Evolutionary conservation across 805 yeast genomes (phyloP), one percentile per base, ranked within the genome.

Genomic region (Maudiozyma pseudohumilis): DNA sequence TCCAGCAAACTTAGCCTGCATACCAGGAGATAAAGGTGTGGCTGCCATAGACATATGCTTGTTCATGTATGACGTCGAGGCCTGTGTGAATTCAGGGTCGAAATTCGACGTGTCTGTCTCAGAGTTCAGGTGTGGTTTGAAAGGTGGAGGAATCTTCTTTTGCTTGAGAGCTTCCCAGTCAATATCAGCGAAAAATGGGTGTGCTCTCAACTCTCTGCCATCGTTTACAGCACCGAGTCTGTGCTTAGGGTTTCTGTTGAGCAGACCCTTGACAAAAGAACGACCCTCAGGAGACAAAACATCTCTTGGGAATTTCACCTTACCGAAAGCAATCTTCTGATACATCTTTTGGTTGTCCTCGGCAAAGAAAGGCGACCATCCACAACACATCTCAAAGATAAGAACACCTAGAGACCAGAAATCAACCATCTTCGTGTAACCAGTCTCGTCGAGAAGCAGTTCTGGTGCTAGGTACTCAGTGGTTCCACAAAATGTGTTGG

Each of bases 301-400:
- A 57, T 92, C 98, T 59, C 89, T 86, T 35, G 98, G 98, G 62
- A 92, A 92, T 54, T 95, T 74, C 32, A 92, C 97, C 61, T 89
- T 92, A 45, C 98, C 98, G 63, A 87, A 92, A 4, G 97, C 98
- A 66, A 92, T 92, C 64, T 92, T 92, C 66, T 89, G 92, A 65
- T 92, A 92, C 98, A 92, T 92, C 62, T 92, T 96, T 66, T 92
- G 97, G 35, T 95, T 87, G 60, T 86, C 89, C 45, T 89, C 96
- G 20, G 97, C 98, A 55, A 86, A 92, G 61, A 92, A 92, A 39
- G 98, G 98, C 4, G 95, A 83, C 98, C 97, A 92, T 36, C 98
- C 98, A 65, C 97, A 92, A 62, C 97, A 88, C 98, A 92, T 92
- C 65, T 92, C 98, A 62, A 92, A 92, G 32, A 92, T 87, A 41